Conservation (phyloP, 768 basidiomycete species). For the Gymnopilus dilepis region DNA sequence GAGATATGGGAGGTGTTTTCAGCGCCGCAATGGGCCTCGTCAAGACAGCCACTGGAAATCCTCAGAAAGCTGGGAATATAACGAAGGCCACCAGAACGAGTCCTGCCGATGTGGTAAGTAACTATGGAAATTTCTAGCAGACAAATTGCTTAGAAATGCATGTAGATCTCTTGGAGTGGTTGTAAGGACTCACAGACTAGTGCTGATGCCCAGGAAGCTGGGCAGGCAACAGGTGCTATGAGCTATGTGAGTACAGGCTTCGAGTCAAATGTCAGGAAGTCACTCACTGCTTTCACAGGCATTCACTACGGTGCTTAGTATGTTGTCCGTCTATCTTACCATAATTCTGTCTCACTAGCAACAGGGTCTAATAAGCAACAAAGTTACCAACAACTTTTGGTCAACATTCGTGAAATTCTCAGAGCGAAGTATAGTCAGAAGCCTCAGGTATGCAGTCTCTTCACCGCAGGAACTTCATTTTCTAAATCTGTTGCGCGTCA, state of each 20-base stretch:
- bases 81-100: conserved; percentile 72
- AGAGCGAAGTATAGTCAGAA: conserved; percentile 48
- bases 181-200: conserved; percentile 86
- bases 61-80: conserved; percentile 65
- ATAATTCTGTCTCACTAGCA: conserved; percentile 1
- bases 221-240: conserved; percentile 79
- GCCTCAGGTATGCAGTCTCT: conserved; percentile 38
- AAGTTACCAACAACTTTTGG: conserved; percentile 50
- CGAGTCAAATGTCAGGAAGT: not conserved
- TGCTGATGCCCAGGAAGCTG: conserved; percentile 72
- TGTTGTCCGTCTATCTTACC: conserved; percentile 16
- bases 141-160: not conserved
- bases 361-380: conserved; percentile 46
- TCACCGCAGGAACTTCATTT: not conserved
- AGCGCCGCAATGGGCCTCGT: conserved; percentile 74
- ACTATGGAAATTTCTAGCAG: not conserved
- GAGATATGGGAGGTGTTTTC: conserved; percentile 83
- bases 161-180: conserved; percentile 83
- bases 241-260: conserved; percentile 58
- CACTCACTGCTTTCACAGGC: conserved; percentile 45
- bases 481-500: not conserved
- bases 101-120: conserved; percentile 83
- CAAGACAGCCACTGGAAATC: conserved; percentile 72
- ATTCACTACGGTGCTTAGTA: conserved; percentile 62
- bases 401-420: conserved; percentile 44